Conservation (phyloP, 2,329 filamentous ascomycete species). For the Botryosphaeria dothidea region DNA sequence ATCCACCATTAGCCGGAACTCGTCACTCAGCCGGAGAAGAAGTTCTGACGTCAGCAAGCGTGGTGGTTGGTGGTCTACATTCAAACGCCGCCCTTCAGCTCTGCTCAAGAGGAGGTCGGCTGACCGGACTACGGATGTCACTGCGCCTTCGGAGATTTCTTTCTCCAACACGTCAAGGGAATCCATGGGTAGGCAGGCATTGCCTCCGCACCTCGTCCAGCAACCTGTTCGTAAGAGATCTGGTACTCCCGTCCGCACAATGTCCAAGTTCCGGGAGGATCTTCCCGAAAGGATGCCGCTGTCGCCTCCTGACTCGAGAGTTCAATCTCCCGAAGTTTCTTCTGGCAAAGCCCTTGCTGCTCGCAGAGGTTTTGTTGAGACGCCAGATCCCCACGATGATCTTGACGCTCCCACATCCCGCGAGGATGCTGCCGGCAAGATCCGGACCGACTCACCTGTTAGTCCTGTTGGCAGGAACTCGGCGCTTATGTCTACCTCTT, state of each 20-base stretch:
- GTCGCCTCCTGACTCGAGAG: constrained; percentile 80
- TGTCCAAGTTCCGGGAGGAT: constrained; percentile 91
- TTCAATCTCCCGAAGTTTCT: constrained; percentile 74
- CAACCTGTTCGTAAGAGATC: constrained; percentile 49
- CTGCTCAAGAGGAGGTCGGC: constrained; percentile 57
- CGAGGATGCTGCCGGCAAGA: neutral
- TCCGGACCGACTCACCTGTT: constrained; percentile 46
- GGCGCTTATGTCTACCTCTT: constrained; percentile 68
- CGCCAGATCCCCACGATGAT: constrained; percentile 21
- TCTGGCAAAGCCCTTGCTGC: constrained; percentile 42
- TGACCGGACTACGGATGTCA: constrained; percentile 49
- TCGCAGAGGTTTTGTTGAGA: constrained; percentile 27
- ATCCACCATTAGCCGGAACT: constrained; percentile 40
- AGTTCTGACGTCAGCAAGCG: constrained; percentile 37
- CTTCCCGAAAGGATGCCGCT: constrained; percentile 75
- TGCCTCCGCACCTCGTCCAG: constrained; percentile 50
- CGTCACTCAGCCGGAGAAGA: constrained; percentile 25
- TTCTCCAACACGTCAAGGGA: constrained; percentile 91
- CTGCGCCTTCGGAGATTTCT: constrained; percentile 63
- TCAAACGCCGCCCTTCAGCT: constrained; percentile 61
- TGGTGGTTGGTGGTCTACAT: constrained; percentile 35
- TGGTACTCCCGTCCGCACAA: constrained; percentile 71
- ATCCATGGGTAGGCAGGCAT: constrained; percentile 67
- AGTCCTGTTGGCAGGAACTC: constrained; percentile 32
- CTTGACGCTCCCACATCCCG: neutral